phyloP scores from a whole-genome alignment of 1,139 yeast genomes.

The Blastobotrys illinoisensis region DNA sequence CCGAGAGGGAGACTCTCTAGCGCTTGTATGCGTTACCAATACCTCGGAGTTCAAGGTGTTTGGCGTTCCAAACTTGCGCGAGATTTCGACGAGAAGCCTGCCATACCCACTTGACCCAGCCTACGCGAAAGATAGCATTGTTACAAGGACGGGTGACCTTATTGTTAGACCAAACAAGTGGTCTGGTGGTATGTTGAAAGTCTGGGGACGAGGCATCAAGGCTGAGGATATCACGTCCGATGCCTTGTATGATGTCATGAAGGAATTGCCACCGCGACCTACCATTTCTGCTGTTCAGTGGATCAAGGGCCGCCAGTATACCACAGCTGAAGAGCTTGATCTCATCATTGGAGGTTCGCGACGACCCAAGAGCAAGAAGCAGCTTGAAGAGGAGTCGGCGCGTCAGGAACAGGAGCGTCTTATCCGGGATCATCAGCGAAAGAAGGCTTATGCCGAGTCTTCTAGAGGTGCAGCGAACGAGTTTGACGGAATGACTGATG shows the following conservation, averaged over 20 bases:
- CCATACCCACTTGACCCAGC: constrained; percentile 40
- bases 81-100: constrained; percentile 38
- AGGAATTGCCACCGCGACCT: constrained; percentile 69
- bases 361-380: constrained; percentile 33
- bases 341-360: constrained; percentile 37
- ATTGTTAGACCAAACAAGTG: constrained; percentile 53
- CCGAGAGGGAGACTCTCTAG: constrained; percentile 38
- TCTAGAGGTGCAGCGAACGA: constrained; percentile 5
- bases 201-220: constrained; percentile 38
- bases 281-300: constrained; percentile 74
- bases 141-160: constrained; percentile 70
- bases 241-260: constrained; percentile 40
- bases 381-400: constrained; percentile 25
- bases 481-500: constrained; percentile 7
- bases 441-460: constrained; percentile 1
- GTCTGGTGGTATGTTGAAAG: constrained; percentile 50
- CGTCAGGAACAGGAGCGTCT: constrained; percentile 21
- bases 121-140: constrained; percentile 40
- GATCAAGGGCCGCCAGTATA: constrained; percentile 71
- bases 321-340: constrained; percentile 52
- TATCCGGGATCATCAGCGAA: constrained; percentile 5
- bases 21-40: constrained; percentile 38
- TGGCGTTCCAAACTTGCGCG: constrained; percentile 51
- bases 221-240: constrained; percentile 29
- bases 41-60: constrained; percentile 41